Conservation (phyloP, 768 basidiomycete genomes). For the Mycena indigotica region DNA sequence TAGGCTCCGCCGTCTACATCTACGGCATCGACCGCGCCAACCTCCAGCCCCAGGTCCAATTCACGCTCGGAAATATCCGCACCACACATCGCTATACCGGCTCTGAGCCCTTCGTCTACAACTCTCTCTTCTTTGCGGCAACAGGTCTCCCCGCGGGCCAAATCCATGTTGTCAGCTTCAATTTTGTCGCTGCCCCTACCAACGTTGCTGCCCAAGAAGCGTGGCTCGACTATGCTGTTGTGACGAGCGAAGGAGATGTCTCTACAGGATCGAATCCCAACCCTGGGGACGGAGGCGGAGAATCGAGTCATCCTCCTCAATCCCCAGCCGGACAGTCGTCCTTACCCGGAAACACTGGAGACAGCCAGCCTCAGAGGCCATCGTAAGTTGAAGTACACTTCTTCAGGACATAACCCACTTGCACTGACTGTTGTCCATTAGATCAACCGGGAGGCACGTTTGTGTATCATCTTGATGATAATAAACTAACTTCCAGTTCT, state of each 20-base stretch:
- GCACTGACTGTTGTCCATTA: too few species aligned
- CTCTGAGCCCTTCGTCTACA: constrained; percentile 16
- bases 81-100: constrained; percentile 15
- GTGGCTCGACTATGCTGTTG: constrained; percentile 19
- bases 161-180: constrained; percentile 17
- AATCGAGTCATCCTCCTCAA: too few species aligned
- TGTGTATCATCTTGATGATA: too few species aligned
- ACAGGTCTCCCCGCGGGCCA: constrained; percentile 16
- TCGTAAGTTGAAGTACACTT: too few species aligned
- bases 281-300: too few species aligned
- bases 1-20: constrained; percentile 20
- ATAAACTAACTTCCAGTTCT: too few species aligned
- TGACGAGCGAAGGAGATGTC: constrained; percentile 16
- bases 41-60: constrained; percentile 17
- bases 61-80: constrained; percentile 10
- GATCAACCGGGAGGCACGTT: too few species aligned
- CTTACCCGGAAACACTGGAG: too few species aligned
- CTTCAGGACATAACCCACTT: too few species aligned
- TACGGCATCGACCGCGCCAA: constrained; percentile 19
- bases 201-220: constrained; percentile 14
- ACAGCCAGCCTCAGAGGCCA: too few species aligned
- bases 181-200: constrained; percentile 6
- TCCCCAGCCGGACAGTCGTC: too few species aligned
- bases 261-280: too few species aligned
- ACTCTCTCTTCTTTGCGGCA: constrained; percentile 21